Evolutionary conservation across 805 yeast species (phyloP).

Genomic region (Candida sakaeoensis): DNA sequence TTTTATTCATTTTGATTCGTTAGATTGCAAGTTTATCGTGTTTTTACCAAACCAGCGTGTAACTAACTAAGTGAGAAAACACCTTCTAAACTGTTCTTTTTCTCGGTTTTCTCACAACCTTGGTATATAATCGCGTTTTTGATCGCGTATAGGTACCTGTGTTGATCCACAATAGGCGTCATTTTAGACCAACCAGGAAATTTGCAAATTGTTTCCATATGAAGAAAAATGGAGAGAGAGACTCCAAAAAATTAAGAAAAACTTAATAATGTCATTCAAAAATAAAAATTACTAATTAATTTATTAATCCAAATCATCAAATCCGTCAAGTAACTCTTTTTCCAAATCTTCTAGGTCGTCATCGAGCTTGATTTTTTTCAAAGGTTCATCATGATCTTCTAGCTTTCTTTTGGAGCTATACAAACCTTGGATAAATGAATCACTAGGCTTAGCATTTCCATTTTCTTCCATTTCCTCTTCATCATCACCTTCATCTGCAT

Average conservation of each 20-base stretch:
- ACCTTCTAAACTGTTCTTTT: no score
- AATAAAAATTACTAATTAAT: background rate
- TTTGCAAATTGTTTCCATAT: no score
- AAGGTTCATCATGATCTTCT: constrained; percentile 14
- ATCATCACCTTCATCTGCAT: constrained; percentile 22
- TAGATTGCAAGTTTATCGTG: no score
- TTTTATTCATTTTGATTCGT: no score
- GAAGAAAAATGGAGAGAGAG: no score
- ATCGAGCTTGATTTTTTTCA: constrained; percentile 5
- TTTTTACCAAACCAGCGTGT: no score
- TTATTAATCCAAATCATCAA: constrained; percentile 44
- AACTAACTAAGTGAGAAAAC: no score
- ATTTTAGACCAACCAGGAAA: no score
- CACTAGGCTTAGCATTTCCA: constrained; percentile 15
- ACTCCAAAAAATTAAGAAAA: no score
- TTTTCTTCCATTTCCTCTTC: constrained; percentile 29
- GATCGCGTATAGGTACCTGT: background rate
- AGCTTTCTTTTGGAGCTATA: constrained; percentile 18
- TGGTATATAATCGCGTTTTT: no score
- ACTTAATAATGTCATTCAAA: background rate
- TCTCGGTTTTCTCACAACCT: no score
- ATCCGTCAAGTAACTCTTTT: constrained; percentile 48
- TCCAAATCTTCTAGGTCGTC: constrained; percentile 45
- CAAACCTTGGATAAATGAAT: constrained; percentile 23
- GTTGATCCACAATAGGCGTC: no score